These are phyloP conservation scores for Sclerotiophoma versabilis DNA, from an alignment of 2,329 filamentous ascomycete genomes.

Conservation along the genomic window DNA sequence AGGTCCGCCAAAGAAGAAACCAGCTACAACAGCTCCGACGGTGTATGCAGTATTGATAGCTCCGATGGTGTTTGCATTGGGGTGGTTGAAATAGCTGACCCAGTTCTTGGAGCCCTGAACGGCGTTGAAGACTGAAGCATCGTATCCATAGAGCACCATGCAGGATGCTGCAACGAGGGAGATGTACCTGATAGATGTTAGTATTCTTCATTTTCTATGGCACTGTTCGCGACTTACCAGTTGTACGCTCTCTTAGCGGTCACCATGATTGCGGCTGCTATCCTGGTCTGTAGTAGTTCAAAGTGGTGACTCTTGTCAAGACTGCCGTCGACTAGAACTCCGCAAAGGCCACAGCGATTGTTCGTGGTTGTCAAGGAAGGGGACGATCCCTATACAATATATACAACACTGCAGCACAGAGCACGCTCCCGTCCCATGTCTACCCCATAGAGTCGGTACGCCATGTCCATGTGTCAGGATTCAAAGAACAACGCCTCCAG, in stretches of 20 bases:
- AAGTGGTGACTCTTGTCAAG: constrained; percentile 13
- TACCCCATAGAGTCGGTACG: constrained; percentile 32
- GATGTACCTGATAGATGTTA: constrained; percentile 62
- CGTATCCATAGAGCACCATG: constrained; percentile 79
- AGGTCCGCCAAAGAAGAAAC: constrained; percentile 73
- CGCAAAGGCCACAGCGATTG: constrained; percentile 27
- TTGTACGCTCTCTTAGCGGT: constrained; percentile 55
- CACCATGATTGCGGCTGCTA: constrained; percentile 39
- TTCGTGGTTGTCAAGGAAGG: constrained; percentile 19
- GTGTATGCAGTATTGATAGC: constrained; percentile 73
- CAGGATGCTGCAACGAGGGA: constrained; percentile 74
- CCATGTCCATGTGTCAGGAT: constrained; percentile 27
- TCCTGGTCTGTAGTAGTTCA: not conserved
- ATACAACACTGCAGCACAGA: constrained; percentile 27
- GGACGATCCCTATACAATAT: constrained; percentile 20
- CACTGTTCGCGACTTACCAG: constrained; percentile 44
- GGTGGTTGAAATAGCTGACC: constrained; percentile 68
- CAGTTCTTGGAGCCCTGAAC: constrained; percentile 73
- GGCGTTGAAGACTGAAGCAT: constrained; percentile 77
- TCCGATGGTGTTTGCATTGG: constrained; percentile 57
- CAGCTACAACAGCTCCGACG: constrained; percentile 72
- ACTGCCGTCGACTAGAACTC: constrained; percentile 16
- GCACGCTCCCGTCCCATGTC: constrained; percentile 26
- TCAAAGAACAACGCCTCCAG: constrained; percentile 18
- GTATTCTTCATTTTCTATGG: not conserved